Base-by-base conservation (phyloP, 140 eudicot species). In the Anethum foeniculum region DNA sequence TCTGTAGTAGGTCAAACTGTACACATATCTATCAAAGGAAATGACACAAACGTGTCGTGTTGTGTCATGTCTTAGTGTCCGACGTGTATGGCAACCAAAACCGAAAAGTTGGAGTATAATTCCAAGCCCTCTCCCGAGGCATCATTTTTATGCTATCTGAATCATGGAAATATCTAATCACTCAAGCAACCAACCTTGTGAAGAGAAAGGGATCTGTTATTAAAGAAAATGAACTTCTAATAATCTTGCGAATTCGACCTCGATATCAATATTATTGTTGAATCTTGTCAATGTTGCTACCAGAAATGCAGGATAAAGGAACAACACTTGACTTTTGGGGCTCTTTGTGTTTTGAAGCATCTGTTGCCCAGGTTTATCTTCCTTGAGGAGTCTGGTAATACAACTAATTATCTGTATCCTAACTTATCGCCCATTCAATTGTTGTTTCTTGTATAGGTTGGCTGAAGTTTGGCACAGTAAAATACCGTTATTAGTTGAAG, bases 301-400 rank as follows among this genome's bases (percentile, higher is more conserved):
- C 93, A 95, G 99, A 95, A 93, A 91, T 89, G 93, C 89, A 91
- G 91, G 92, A 83, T 95, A 87, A 93, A 93, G 82, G 99, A 95
- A 90, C 93, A 93, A 71, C 89, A 90, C 71, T 76, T 91, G 85
- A 93, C 97, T 82, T 92, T 91, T 88, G 99, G 99, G 64, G 93
- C 97, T 81, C 96, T 95, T 6, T 89, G 90, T 83, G 97, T 92
- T 77, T 75, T 95, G 44, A 95, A 95, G 84, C 99, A 95, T 91
- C 93, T 95, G 16, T 82, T 93, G 85, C 99, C 99, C 72, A 95
- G 99, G 98, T 93, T 81, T 41, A 47, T 68, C 80, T 71, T 68
- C 64, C 44, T 32, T 76, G 32, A 30, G 25, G 28, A 54, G 19
- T 71, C 46, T 39, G 32, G 76, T 49, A 34, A 34, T 48, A 21